Evolutionary conservation across 78 protist genomes (phyloP), one percentile per base, ranked within the genome.

Genomic region (Corallochytrium limacisporum): DNA sequence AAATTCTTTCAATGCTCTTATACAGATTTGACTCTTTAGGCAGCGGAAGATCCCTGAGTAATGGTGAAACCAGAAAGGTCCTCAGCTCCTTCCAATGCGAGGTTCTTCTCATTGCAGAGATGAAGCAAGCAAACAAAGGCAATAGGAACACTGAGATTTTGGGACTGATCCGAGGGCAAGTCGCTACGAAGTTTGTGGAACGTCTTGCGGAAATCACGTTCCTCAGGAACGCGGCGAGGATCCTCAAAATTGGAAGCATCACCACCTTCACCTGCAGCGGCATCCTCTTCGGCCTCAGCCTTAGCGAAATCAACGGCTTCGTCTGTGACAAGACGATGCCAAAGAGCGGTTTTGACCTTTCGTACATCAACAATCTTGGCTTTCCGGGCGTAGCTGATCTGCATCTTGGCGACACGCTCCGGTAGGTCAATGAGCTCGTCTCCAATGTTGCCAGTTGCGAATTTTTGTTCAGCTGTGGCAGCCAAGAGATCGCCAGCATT

Each of bases 101-200:
- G 79, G 22, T 61, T 43, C 65, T 83, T 75, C 65, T 92, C 98
- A 73, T 92, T 92, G 48, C 91, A 90, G 47, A 92, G 77, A 50
- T 91, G 95, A 6, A 92, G 82, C n/a, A 91, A 81, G 72, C 92
- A 91, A 48, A 92, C 75, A 74, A 92, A 92, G 44, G 62, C 53
- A 36, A 75, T 40, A 16, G 91, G 65, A 13, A 86, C 76, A 9
- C 86, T 74, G 16, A 74, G 72, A 1, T 85, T 65, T 15, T 13
- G 20, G 46, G 46, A 12, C 31, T 12, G 1, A 5, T 39, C 2
- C 10, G 42, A 18, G 1, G 62, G 49, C 12, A 59, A 10, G 31
- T 18, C 31, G 13, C 24, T 26, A 31, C 16, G 63, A 12, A 57
- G 22, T 37, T 22, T 31, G 4, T 13, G 66, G 40, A 8, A 60